These are phyloP conservation scores for Theileria equi DNA, from an alignment of 169 alveolate species.

Conservation along the genomic window DNA sequence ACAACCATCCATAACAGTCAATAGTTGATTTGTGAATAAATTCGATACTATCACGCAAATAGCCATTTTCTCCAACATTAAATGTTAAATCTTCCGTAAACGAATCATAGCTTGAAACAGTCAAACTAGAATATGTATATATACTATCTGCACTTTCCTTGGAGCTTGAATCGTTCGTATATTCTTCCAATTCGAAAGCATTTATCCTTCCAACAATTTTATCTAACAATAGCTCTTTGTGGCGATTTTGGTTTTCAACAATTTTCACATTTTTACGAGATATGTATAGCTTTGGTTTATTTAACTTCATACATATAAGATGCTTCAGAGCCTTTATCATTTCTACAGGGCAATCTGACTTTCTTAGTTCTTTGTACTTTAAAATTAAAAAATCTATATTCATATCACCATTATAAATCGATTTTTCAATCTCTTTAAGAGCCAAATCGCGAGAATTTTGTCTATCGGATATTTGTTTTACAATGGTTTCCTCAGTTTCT, in stretches of 20 bases:
- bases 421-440: too few relatives aligned
- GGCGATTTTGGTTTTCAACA: background rate
- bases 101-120: slow-evolving; percentile 49
- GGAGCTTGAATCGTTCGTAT: background rate
- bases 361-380: slow-evolving; percentile 43
- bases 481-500: background rate
- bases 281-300: slow-evolving; percentile 39
- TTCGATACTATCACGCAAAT: background rate
- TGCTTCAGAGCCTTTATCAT: slow-evolving; percentile 45
- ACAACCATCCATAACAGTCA: slow-evolving; percentile 39
- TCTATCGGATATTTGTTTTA: too few relatives aligned
- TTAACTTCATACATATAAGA: slow-evolving; percentile 22
- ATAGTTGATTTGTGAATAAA: slow-evolving; percentile 15
- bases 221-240: slow-evolving; percentile 1
- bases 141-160: slow-evolving; percentile 17
- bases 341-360: slow-evolving; percentile 26
- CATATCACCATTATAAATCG: slow-evolving; percentile 40
- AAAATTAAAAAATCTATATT: slow-evolving; percentile 19
- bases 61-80: slow-evolving; percentile 3
- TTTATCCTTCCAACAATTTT: background rate
- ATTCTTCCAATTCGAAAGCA: background rate
- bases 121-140: slow-evolving; percentile 56
- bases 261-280: background rate
- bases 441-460: too few relatives aligned
- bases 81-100: slow-evolving; percentile 11